A percentile compares a stretch with the other conserved stretches of the same genome.
Evolutionary conservation across 1,284 basidiomycete genomes (phyloP).

Genomic region (Leccinum subrobustum): DNA sequence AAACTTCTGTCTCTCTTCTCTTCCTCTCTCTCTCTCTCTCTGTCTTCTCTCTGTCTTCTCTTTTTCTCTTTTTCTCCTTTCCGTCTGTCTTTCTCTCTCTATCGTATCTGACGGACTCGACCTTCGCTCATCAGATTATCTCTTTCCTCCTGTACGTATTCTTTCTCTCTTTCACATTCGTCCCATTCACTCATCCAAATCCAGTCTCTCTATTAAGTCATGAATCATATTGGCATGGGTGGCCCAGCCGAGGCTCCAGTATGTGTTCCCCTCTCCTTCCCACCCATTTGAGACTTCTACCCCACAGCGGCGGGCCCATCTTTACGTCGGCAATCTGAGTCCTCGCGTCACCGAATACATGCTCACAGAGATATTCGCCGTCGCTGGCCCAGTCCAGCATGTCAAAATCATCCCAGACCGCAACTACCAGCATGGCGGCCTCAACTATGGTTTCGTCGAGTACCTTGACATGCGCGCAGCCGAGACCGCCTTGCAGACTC

Average conservation of each 20-base stretch:
- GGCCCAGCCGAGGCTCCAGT: constrained; percentile 73
- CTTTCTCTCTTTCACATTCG: constrained; percentile 5
- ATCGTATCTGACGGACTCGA: constrained; percentile 38
- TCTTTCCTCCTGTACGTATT: constrained; percentile 42
- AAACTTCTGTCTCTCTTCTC: neutral
- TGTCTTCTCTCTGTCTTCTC: constrained; percentile 44
- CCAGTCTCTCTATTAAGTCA: constrained; percentile 54
- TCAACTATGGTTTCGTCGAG: constrained; percentile 98
- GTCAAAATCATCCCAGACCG: constrained; percentile 99
- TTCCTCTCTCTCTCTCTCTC: constrained; percentile 36
- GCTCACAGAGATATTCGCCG: constrained; percentile 95
- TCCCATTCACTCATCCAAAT: constrained; percentile 6
- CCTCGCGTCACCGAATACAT: constrained; percentile 92
- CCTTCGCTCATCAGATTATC: constrained; percentile 38
- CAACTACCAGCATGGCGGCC: constrained; percentile 95
- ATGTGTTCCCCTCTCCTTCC: constrained; percentile 37
- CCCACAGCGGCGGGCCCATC: constrained; percentile 79
- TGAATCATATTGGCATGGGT: constrained; percentile 75
- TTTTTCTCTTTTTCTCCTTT: constrained; percentile 45
- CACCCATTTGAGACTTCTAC: constrained; percentile 21
- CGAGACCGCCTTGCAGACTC: constrained; percentile 93
- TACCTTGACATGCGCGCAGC: constrained; percentile 97
- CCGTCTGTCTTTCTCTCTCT: constrained; percentile 38
- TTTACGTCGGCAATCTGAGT: constrained; percentile 96
- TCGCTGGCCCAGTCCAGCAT: constrained; percentile 92